Evolutionary conservation across 148 eudicot genomes (phyloP).

Genomic region (Suaeda aralocaspica): DNA sequence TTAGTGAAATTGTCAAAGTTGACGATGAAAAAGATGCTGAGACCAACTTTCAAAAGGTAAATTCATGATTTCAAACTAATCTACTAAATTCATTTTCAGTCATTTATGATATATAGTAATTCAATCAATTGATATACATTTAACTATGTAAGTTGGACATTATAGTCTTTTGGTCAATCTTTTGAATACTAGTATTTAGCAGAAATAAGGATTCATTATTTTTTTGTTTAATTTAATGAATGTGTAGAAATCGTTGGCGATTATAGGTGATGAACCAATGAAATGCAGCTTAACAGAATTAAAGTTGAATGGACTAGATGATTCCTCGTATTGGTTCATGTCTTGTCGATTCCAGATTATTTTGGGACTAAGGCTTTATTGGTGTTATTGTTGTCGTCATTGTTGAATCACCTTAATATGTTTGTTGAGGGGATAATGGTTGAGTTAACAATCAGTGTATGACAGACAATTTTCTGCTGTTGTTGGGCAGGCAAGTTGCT

Average conservation of each 20-base stretch:
- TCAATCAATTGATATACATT: too few relatives aligned
- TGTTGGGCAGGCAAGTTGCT: conserved; percentile 70
- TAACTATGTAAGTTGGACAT: not conserved
- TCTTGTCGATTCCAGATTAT: too few relatives aligned
- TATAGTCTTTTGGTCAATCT: not conserved
- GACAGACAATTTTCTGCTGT: not conserved
- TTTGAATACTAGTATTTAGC: too few relatives aligned
- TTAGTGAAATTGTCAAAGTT: conserved; percentile 73
- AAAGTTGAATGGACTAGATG: not conserved
- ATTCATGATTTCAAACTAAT: not conserved
- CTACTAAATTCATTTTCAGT: not conserved
- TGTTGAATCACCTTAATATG: too few relatives aligned
- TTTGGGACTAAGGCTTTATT: too few relatives aligned
- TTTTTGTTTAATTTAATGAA: not conserved
- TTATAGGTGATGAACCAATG: not conserved
- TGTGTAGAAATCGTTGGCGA: not conserved
- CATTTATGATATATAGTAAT: too few relatives aligned
- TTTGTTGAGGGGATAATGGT: not conserved
- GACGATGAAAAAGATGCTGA: conserved; percentile 69
- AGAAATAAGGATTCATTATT: too few relatives aligned
- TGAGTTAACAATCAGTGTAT: not conserved
- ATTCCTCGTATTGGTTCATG: too few relatives aligned
- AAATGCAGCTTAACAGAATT: not conserved
- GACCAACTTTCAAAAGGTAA: conserved; percentile 92
- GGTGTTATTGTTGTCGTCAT: too few relatives aligned